Conservation (phyloP, 169 alveolate species). For the Babesia gibsoni region DNA sequence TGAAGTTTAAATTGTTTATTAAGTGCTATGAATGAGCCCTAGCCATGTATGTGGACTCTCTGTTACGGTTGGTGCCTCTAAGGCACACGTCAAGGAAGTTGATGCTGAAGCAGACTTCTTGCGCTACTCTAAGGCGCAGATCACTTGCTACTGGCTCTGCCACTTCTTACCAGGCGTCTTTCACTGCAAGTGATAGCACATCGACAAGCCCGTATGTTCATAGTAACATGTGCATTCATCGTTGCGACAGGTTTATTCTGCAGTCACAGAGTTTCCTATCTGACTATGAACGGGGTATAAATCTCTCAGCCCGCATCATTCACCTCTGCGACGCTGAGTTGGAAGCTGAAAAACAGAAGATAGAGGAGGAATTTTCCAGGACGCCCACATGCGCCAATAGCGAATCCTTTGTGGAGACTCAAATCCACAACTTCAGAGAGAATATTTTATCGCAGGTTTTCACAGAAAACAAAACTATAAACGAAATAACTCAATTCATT, state of each 20-base stretch:
- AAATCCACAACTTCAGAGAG: slow-evolving; percentile 1
- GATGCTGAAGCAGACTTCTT: neutral
- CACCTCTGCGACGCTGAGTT: neutral
- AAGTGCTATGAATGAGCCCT: no score
- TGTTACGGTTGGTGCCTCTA: neutral
- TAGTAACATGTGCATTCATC: neutral
- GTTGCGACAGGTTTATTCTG: slow-evolving; percentile 4
- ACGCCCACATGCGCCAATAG: neutral
- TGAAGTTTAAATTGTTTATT: no score
- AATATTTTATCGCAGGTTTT: slow-evolving; percentile 15
- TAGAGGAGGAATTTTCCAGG: neutral
- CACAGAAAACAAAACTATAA: slow-evolving; percentile 28
- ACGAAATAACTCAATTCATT: slow-evolving; percentile 3
- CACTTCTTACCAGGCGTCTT: neutral
- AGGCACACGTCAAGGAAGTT: slow-evolving; percentile 2
- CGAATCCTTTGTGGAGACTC: neutral
- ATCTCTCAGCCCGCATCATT: slow-evolving; percentile 2
- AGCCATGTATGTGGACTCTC: slow-evolving; percentile 6
- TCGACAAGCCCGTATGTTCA: slow-evolving; percentile 22
- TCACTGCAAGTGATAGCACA: neutral
- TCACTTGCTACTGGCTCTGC: neutral
- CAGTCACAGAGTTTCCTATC: slow-evolving; percentile 1
- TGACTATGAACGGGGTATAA: slow-evolving; percentile 2
- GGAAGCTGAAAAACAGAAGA: neutral
- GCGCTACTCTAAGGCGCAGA: neutral